A percentile compares a stretch with the other conserved stretches of the same genome.
These are phyloP conservation scores for Naganishia albida DNA, from an alignment of 1,284 basidiomycete species.

Conservation along the genomic window DNA sequence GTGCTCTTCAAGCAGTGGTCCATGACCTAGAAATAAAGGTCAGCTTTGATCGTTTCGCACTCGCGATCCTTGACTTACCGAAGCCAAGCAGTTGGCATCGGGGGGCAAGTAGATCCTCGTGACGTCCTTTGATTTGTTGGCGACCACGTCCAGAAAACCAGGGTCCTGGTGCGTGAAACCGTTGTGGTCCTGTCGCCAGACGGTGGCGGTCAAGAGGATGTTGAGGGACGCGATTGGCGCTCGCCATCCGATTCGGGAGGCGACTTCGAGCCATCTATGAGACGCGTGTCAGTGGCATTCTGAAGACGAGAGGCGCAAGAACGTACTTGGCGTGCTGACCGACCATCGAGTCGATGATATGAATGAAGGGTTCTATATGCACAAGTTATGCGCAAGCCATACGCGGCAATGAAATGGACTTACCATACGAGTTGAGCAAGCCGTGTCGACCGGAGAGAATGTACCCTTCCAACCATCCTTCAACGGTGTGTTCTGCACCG, in stretches of 20 bases:
- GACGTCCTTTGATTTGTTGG: slow-evolving; percentile 68
- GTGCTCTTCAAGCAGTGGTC: slow-evolving; percentile 73
- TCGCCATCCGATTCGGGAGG: slow-evolving; percentile 37
- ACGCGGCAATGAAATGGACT: background rate
- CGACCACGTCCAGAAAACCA: slow-evolving; percentile 73
- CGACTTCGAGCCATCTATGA: slow-evolving; percentile 65
- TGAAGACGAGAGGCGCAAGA: no score
- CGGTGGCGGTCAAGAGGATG: slow-evolving; percentile 51
- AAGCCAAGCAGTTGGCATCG: slow-evolving; percentile 79
- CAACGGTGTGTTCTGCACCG: slow-evolving; percentile 41
- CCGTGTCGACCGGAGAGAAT: slow-evolving; percentile 44
- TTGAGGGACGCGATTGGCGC: slow-evolving; percentile 43
- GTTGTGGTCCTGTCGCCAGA: slow-evolving; percentile 50
- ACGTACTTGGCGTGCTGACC: slow-evolving; percentile 69
- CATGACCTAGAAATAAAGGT: slow-evolving; percentile 50
- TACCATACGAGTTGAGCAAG: slow-evolving; percentile 50
- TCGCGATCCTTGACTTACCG: slow-evolving; percentile 40
- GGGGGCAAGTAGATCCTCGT: slow-evolving; percentile 78
- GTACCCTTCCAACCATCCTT: slow-evolving; percentile 41
- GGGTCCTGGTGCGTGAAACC: slow-evolving; percentile 74
- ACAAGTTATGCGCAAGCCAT: background rate
- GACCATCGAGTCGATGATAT: slow-evolving; percentile 36
- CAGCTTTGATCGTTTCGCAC: background rate
- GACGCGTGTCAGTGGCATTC: background rate
- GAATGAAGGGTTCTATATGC: slow-evolving; percentile 47